These are phyloP conservation scores for Cutaneotrichosporon sp. DNA, from an alignment of 1,284 basidiomycete genomes.

Conservation along the genomic window DNA sequence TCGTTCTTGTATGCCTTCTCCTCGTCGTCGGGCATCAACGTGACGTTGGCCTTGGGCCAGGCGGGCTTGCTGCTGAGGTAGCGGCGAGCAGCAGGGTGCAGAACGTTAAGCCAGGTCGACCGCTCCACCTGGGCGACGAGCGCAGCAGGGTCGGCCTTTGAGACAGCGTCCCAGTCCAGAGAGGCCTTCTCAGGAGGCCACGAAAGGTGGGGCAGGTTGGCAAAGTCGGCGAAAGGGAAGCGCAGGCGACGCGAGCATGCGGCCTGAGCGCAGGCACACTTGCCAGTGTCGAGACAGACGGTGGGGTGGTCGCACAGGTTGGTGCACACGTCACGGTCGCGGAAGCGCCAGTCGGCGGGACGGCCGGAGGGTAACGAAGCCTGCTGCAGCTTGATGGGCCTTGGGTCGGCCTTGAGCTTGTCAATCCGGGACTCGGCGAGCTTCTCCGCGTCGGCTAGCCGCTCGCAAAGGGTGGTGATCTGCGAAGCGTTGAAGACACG, in stretches of 20 bases:
- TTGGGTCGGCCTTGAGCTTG: slow-evolving; percentile 10
- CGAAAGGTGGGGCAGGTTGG: slow-evolving; percentile 31
- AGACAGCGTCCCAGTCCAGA: slow-evolving; percentile 9
- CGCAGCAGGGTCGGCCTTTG: slow-evolving; percentile 18
- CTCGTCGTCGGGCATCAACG: slow-evolving; percentile 24
- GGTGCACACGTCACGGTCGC: slow-evolving; percentile 26
- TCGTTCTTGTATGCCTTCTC: slow-evolving; percentile 21
- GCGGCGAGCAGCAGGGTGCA: slow-evolving; percentile 33
- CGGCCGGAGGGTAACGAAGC: slow-evolving; percentile 24
- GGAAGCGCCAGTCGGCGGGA: slow-evolving; percentile 30
- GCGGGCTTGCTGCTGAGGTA: slow-evolving; percentile 28
- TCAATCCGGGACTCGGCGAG: slow-evolving; percentile 22
- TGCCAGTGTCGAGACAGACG: slow-evolving; percentile 40
- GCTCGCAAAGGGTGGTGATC: slow-evolving; percentile 25
- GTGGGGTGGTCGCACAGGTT: slow-evolving; percentile 44
- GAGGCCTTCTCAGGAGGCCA: slow-evolving; percentile 23
- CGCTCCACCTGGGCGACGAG: slow-evolving; percentile 27
- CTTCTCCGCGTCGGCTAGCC: slow-evolving; percentile 17
- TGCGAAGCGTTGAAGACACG: slow-evolving; percentile 30
- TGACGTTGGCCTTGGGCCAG: slow-evolving; percentile 31
- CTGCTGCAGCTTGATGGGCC: slow-evolving; percentile 15
- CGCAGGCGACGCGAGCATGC: slow-evolving; percentile 27
- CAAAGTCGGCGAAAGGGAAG: slow-evolving; percentile 33
- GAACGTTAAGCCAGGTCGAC: slow-evolving; percentile 38
- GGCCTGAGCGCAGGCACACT: slow-evolving; percentile 35